These are phyloP conservation scores for Neurospora sublineolata DNA, from an alignment of 495 filamentous ascomycete species.

Conservation along the genomic window DNA sequence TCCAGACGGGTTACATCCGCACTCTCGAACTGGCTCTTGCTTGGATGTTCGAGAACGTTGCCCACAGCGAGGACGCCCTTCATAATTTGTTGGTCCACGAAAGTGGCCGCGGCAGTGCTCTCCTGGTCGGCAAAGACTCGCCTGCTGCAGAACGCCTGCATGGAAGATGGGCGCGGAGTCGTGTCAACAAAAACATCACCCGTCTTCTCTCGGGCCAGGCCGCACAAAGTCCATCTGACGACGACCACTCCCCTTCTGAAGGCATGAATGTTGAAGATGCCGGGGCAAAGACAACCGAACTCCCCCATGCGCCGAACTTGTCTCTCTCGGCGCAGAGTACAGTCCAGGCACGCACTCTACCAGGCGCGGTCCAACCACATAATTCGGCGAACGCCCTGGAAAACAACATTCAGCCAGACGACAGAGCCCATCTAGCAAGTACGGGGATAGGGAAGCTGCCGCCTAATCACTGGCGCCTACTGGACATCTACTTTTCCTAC, in stretches of 20 bases:
- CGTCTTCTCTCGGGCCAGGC: conserved; percentile 37
- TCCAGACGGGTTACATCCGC: conserved; percentile 53
- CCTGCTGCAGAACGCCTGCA: conserved; percentile 41
- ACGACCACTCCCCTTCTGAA: conserved; percentile 18
- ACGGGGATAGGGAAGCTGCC: conserved; percentile 32
- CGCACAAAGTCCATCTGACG: conserved; percentile 24
- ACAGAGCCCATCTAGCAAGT: neutral
- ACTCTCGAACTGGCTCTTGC: conserved; percentile 43
- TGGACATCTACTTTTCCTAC: conserved; percentile 62
- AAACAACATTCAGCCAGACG: neutral
- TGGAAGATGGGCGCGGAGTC: conserved; percentile 46
- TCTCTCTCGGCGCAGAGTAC: conserved; percentile 25
- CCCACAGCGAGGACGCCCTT: conserved; percentile 21
- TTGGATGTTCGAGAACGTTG: conserved; percentile 22
- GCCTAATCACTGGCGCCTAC: conserved; percentile 48
- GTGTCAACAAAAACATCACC: conserved; percentile 42
- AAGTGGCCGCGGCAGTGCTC: conserved; percentile 9
- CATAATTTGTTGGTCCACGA: conserved; percentile 18
- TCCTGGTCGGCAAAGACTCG: conserved; percentile 37
- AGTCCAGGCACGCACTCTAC: conserved; percentile 13
- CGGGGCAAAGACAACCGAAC: conserved; percentile 6
- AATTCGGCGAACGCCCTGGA: neutral
- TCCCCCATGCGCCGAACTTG: conserved; percentile 2
- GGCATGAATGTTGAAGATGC: conserved; percentile 22
- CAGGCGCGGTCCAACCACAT: neutral